These are phyloP conservation scores for Durio zibethinus DNA, from an alignment of 345 rosid species.

Conservation along the genomic window DNA sequence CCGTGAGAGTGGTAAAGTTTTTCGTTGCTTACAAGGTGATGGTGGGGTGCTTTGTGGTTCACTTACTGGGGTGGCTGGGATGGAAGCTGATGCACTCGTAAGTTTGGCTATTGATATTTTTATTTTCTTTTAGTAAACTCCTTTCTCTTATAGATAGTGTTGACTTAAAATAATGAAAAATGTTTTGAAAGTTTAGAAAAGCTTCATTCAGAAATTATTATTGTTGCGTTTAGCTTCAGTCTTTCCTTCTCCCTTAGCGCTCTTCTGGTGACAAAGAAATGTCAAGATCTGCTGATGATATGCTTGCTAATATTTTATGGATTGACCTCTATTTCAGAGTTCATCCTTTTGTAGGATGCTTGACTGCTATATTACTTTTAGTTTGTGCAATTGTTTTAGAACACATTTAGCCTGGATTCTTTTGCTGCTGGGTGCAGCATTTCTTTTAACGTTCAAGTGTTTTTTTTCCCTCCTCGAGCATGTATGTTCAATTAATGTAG, in stretches of 20 bases:
- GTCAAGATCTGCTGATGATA: not conserved
- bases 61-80: slow-evolving; percentile 85
- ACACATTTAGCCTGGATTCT: not conserved
- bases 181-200: not conserved
- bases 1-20: slow-evolving; percentile 84
- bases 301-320: not conserved
- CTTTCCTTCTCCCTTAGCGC: not conserved
- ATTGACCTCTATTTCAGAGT: not conserved
- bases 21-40: slow-evolving; percentile 94
- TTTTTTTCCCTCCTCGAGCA: not conserved
- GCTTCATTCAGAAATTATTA: not conserved
- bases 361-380: not conserved
- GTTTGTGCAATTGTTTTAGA: not conserved
- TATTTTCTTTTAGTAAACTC: not conserved
- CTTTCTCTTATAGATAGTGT: not conserved
- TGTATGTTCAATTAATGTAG: not conserved
- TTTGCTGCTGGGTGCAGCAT: slow-evolving; percentile 4
- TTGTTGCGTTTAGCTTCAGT: not conserved
- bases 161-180: not conserved
- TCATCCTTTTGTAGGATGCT: slow-evolving; percentile 10
- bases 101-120: slow-evolving; percentile 29
- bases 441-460: not conserved
- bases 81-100: slow-evolving; percentile 98
- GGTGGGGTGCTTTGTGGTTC: slow-evolving; percentile 96
- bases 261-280: not conserved